A percentile compares a stretch with the other conserved stretches of the same genome.
These are phyloP conservation scores for Arachnopeziza araneosa DNA, from an alignment of 2,329 filamentous ascomycete species.

Conservation along the genomic window DNA sequence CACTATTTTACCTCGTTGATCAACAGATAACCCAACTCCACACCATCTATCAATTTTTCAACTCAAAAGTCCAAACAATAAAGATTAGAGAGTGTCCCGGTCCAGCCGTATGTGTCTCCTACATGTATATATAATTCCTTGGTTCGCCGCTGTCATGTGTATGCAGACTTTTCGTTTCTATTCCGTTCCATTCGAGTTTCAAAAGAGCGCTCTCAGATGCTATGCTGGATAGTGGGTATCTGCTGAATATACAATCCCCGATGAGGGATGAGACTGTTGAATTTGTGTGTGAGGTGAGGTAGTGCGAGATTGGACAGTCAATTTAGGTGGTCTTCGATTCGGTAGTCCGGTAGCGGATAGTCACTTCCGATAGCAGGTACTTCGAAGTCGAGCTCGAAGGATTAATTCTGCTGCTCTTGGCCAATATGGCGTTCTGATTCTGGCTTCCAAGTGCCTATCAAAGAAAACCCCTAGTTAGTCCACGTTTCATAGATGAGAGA, in stretches of 20 bases:
- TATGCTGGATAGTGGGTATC: neutral
- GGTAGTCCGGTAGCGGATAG: too few relatives aligned
- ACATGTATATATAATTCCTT: neutral
- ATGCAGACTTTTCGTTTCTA: neutral
- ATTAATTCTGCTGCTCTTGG: neutral
- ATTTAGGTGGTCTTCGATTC: too few relatives aligned
- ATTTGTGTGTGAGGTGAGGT: neutral
- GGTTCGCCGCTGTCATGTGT: neutral
- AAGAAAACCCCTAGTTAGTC: conserved; percentile 8
- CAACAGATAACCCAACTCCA: neutral
- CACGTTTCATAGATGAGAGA: neutral
- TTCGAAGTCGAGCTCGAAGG: neutral
- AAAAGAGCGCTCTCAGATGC: neutral
- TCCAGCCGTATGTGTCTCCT: neutral
- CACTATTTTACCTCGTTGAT: neutral
- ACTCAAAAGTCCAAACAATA: neutral
- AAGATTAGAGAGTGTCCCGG: neutral
- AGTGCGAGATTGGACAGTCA: neutral
- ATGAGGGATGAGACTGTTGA: neutral
- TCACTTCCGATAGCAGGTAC: neutral
- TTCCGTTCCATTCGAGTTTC: neutral
- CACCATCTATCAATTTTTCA: neutral
- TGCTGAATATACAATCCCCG: neutral
- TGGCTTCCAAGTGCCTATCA: conserved; percentile 70
- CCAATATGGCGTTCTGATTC: conserved; percentile 67